Evolutionary conservation across 2,329 filamentous ascomycete species (phyloP).

Genomic region (Aspergillus versicolor): DNA sequence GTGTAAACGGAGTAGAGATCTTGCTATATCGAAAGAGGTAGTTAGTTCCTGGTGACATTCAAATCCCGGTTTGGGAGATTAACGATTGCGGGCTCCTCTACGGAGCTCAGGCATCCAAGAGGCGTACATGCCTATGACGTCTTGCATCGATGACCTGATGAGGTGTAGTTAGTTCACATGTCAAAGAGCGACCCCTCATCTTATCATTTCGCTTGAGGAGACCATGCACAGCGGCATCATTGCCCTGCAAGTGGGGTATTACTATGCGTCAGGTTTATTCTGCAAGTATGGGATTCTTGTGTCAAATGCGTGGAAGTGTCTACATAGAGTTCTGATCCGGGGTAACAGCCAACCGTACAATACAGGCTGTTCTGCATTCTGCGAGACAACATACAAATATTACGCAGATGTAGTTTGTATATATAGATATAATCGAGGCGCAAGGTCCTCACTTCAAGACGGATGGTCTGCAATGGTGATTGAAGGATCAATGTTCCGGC

Average conservation of each 20-base stretch:
- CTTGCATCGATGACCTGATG: background rate
- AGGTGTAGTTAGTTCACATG: background rate
- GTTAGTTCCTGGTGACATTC: background rate
- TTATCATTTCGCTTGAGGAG: background rate
- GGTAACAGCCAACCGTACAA: background rate
- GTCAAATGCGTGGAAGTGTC: background rate
- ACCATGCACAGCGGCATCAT: background rate
- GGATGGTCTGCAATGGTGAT: constrained; percentile 9
- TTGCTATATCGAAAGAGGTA: background rate
- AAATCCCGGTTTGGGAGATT: background rate
- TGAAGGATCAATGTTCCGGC: constrained; percentile 4
- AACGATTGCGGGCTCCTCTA: background rate
- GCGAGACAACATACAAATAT: constrained; percentile 14
- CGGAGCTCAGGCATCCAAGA: background rate
- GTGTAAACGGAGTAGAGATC: background rate
- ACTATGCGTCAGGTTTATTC: background rate
- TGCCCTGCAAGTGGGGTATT: background rate
- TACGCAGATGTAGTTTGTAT: no score
- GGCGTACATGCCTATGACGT: background rate
- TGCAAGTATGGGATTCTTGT: background rate
- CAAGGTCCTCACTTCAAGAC: constrained; percentile 6
- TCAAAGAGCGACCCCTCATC: background rate
- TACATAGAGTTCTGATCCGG: background rate
- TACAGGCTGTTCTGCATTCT: constrained; percentile 16
- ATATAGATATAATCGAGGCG: constrained; percentile 1